A percentile compares a stretch with the other conserved stretches of the same genome.
Evolutionary conservation across 2,329 filamentous ascomycete genomes (phyloP).

Genomic region (Microascus cirrosus): DNA sequence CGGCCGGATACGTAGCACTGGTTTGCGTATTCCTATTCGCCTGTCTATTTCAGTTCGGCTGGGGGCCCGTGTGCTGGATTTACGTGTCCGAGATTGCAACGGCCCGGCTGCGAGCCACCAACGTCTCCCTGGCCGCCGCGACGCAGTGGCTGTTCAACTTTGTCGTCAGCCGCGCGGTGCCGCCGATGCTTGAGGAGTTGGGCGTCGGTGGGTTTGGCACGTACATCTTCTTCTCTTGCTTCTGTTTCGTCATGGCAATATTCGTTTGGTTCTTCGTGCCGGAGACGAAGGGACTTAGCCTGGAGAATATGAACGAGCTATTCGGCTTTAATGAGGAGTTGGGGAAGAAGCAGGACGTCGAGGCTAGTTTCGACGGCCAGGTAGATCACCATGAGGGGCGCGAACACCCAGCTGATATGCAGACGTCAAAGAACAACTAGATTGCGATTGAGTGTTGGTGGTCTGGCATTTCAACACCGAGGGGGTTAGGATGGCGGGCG

Average conservation of each 20-base stretch:
- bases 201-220: conserved; percentile 32
- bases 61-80: conserved; percentile 65
- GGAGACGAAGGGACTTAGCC: conserved; percentile 55
- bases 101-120: conserved; percentile 52
- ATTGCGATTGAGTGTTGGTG: too few relatives aligned
- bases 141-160: conserved; percentile 70
- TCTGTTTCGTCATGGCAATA: conserved; percentile 53
- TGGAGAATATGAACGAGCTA: conserved; percentile 57
- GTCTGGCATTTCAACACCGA: too few relatives aligned
- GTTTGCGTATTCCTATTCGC: conserved; percentile 67
- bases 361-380: neutral
- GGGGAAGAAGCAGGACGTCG: neutral
- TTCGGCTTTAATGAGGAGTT: conserved; percentile 36
- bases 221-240: conserved; percentile 58
- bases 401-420: neutral
- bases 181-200: conserved; percentile 20
- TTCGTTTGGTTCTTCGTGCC: conserved; percentile 60
- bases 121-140: conserved; percentile 56
- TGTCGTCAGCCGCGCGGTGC: conserved; percentile 45
- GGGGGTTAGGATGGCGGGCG: too few relatives aligned
- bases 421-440: neutral
- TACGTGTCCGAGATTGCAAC: conserved; percentile 59
- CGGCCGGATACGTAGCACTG: conserved; percentile 57
- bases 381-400: neutral
- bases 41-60: conserved; percentile 41